Evolutionary conservation across 1,284 basidiomycete species (phyloP), one percentile per base, ranked within the genome.

Genomic region (Cutaneotrichosporon dermatis): DNA sequence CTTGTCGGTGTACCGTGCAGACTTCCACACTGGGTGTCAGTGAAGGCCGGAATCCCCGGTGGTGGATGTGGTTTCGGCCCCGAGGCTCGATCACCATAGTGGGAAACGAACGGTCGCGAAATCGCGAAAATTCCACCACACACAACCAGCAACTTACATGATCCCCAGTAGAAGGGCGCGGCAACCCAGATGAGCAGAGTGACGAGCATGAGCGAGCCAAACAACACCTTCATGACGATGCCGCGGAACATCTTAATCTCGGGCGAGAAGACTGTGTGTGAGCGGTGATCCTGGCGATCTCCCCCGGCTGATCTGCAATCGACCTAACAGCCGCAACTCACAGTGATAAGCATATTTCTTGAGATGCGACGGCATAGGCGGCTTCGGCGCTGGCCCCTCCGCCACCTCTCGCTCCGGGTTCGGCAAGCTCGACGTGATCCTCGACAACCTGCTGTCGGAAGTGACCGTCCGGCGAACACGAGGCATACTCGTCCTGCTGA

Each of bases 101-200:
- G 25, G 25, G 25, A 15, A 15, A n/a, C n/a, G 4, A 11, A 37
- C 7, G 37, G 40, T 5, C 16, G 39, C 15, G 36, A n/a, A 11
- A 6, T 4, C 11, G 48, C 33, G 10, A 12, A 35, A 4, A 36
- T 36, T 10, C 37, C 6, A 36, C 13, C n/a, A 51, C 8, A 9
- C 8, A 35, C 4, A 36, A 13, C 25, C 5, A 37, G 10, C 13
- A 7, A 72, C 60, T 74, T 67, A 62, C 81, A 70, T 9, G 79
- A 80, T 15, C 80, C 81, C 80, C 80, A 82, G 66, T 81, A 82
- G 4, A 76, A 41, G 5, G 75, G 72, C 1, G 73, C 64, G 59
- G 70, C 72, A 9, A 64, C 13, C 76, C 76, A 78, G 68, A 76
- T 74, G 63, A 76, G 57, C 7, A 76, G 16, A 35, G 66, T 71